Base-by-base conservation (phyloP, 2,329 filamentous ascomycete genomes). In the Cytospora chrysosperma region DNA sequence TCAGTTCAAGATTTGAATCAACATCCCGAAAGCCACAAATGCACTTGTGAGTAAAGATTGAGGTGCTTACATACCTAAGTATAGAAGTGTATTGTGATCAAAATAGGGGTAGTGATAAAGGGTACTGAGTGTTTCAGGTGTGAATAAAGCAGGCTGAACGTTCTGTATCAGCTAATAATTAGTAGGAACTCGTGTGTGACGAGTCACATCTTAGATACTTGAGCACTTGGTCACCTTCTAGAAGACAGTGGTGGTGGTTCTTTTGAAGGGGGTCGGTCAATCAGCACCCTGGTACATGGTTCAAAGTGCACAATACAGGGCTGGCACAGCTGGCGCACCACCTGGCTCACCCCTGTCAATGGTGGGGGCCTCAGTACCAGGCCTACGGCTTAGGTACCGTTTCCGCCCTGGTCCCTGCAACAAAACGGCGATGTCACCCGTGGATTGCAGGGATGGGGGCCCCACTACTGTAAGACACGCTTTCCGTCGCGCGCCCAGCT, bases 401-500 rank as follows among this genome's bases (percentile, higher is more conserved):
- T 5, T 34, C 24, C 26, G 32, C 34, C 32, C 40, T 34, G 32
- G 40, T 26, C 32, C 54, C 54, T 56, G 54, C 40, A 59, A 32
- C 56, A 34, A 5, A 59, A 32, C 56, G 49, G n/a, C 47, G 56
- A 53, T 32, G 30, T 60, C 58, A 60, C 50, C 49, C 32, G 32
- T 34, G 32, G 32, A 34, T 34, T 34, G 51, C 58, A 60, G 54
- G 58, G 27, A 30, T 37, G 10, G 40, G 17, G 32, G 34, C 15
- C 24, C 52, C 52, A 30, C 28, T 51, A 52, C 19, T 27, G 30
- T 59, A 52, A 59, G 49, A 60, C 58, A 60, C 58, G 58, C 58
- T 60, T 54, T 60, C 32, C 32, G 50, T 34, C 58, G 58, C 58
- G 50, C 58, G 32, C 54, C 58, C 58, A 60, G 43, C 43, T 47